Evolutionary conservation across 2,329 filamentous ascomycete genomes (phyloP), one percentile per base, ranked within the genome.

Genomic region (Claviceps pusilla): DNA sequence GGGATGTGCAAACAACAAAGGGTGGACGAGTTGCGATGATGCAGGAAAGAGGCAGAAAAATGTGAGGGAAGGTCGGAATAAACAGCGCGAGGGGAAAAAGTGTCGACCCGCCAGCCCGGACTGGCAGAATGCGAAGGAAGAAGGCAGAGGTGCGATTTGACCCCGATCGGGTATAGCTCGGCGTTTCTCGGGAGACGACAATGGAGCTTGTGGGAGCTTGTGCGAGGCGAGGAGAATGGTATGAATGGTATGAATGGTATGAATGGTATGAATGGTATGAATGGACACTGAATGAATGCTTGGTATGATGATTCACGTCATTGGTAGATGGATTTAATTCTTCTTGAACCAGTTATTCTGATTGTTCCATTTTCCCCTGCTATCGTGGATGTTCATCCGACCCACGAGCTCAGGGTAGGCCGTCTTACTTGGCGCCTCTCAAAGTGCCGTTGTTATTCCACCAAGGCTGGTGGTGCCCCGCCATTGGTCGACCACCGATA

Each of bases 151-250:
- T 46, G 53, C 9, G 28, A 11, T 19, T 28, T 39, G 29, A 41
- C 11, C 55, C 52, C 47, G 55, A 58, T 53, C 56, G 60, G 60
- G 56, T 59, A 59, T 59, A 61, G 55, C 57, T 60, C 59, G 58
- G 60, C 42, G 53, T 52, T 56, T 58, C 31, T 48, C 16, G 47
- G 47, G 24, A n/a, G 28, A 48, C 29, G 46, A 16, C 43, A 24
- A 12, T 1, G n/a, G n/a, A 24, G 42, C n/a, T 9, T 45, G 42
- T 9, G 11, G 19, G 43, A 19, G 24, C 7, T 9, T 37, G 35
- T 33, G 35, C 10, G 35, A 12, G 42, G 19, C 10, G 42, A 28
- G n/a, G n/a, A n/a, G n/a, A 19, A 19, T 19, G 19, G 19, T 19
- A 19, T 19, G 19, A 19, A 19, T 19, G 19, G 19, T 19, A 19